A percentile compares a stretch with the other conserved stretches of the same genome.
These are phyloP conservation scores for Beta corolliflora DNA, from an alignment of 179 eudicot genomes.

Conservation along the genomic window DNA sequence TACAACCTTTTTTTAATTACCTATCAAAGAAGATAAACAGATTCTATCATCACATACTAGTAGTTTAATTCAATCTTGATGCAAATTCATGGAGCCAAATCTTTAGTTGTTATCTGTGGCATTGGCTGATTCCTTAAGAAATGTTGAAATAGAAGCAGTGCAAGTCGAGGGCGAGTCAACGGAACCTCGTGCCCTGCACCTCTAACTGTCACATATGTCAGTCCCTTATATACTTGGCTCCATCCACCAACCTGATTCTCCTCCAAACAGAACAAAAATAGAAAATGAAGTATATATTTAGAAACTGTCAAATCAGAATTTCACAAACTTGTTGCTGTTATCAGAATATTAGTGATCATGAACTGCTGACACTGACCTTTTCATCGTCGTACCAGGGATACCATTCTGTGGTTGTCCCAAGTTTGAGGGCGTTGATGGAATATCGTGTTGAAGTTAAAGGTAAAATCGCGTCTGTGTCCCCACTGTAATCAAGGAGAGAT, in stretches of 20 bases:
- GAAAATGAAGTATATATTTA: background rate
- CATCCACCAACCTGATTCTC: conserved; percentile 36
- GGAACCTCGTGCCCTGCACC: conserved; percentile 47
- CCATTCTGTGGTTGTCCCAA: conserved; percentile 38
- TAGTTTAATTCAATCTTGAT: background rate
- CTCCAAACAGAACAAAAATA: background rate
- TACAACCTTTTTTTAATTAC: conserved; percentile 1
- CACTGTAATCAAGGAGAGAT: conserved; percentile 19
- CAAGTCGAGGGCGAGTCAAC: conserved; percentile 32
- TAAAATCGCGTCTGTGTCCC: conserved; percentile 43
- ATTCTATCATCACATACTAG: background rate
- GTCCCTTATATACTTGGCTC: conserved; percentile 39
- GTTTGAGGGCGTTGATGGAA: conserved; percentile 40
- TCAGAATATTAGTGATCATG: background rate
- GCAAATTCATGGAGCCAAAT: background rate
- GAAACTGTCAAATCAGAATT: background rate
- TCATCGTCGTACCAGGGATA: conserved; percentile 42
- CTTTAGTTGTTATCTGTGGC: conserved; percentile 35
- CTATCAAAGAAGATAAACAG: background rate
- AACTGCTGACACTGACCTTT: conserved; percentile 27
- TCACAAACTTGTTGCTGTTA: background rate
- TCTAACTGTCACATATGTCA: conserved; percentile 38
- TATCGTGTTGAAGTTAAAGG: conserved; percentile 44
- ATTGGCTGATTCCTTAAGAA: conserved; percentile 35
- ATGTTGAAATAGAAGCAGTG: conserved; percentile 33